These are phyloP conservation scores for Cerioporus squamosus DNA, from an alignment of 1,284 basidiomycete species.

Conservation along the genomic window DNA sequence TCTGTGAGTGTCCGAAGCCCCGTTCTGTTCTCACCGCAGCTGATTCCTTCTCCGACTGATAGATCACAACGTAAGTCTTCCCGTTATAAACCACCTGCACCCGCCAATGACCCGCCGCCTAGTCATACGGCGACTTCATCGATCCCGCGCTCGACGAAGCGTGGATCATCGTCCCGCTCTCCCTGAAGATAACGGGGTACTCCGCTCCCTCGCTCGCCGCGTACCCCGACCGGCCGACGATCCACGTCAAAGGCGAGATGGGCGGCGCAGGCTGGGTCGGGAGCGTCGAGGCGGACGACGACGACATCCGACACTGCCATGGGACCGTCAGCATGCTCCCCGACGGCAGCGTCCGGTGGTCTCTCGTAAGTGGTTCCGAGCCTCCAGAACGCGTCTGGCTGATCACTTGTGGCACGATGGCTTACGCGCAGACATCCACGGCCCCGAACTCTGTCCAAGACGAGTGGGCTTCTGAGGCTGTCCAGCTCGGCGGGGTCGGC, in stretches of 20 bases:
- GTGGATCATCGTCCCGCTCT: conserved; percentile 57
- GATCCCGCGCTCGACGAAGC: conserved; percentile 47
- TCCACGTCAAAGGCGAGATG: conserved; percentile 52
- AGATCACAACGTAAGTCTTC: conserved; percentile 45
- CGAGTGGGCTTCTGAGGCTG: conserved; percentile 58
- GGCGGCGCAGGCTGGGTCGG: conserved; percentile 41
- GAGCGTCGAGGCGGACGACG: not conserved
- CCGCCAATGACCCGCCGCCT: not conserved
- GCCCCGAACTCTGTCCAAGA: conserved; percentile 16
- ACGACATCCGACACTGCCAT: conserved; percentile 37
- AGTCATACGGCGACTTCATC: conserved; percentile 32
- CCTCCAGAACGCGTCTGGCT: not conserved
- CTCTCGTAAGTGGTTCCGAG: conserved; percentile 43
- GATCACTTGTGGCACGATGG: too few species aligned
- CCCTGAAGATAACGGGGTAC: conserved; percentile 49
- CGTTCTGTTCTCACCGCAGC: not conserved
- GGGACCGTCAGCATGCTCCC: conserved; percentile 56
- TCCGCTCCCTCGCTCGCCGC: conserved; percentile 39
- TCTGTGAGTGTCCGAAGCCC: conserved; percentile 46
- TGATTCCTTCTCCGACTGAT: not conserved
- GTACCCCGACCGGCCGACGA: conserved; percentile 48
- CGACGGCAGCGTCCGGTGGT: conserved; percentile 58
- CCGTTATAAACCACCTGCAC: not conserved
- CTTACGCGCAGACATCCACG: conserved; percentile 11
- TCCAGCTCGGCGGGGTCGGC: conserved; percentile 58